These are phyloP conservation scores for Ceratocystis alfenasii DNA, from an alignment of 2,329 filamentous ascomycete genomes.

Conservation along the genomic window DNA sequence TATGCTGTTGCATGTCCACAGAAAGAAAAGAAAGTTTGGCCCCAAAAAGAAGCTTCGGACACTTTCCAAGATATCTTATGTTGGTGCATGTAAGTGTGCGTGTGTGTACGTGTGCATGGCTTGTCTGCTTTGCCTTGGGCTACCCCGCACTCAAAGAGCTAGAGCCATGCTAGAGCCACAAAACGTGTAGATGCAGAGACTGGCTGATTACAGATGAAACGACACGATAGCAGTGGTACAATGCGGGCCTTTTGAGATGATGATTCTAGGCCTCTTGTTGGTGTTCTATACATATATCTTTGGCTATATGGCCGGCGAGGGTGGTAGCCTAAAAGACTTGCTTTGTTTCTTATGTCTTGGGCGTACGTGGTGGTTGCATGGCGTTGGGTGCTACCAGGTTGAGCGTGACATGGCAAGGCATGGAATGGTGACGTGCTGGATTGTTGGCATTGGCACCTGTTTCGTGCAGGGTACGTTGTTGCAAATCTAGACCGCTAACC, in stretches of 20 bases:
- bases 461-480: neutral
- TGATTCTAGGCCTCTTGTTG: neutral
- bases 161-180: neutral
- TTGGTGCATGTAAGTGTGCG: no score
- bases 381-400: neutral
- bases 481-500: no score
- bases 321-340: neutral
- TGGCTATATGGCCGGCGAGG: neutral
- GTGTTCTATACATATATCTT: neutral
- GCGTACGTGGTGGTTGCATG: neutral
- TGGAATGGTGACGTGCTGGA: neutral
- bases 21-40: conserved; percentile 3
- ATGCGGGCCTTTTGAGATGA: neutral
- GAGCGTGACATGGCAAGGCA: neutral
- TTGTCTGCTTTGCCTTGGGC: neutral
- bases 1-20: neutral
- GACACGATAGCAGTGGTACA: neutral
- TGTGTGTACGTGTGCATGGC: neutral
- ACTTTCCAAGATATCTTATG: neutral
- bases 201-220: neutral
- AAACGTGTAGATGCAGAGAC: no score
- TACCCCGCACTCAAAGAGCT: neutral
- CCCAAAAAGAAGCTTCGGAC: neutral
- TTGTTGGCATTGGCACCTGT: conserved; percentile 3
- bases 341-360: neutral